Base-by-base conservation (phyloP, 805 yeast genomes). In the Naumovozyma baii region DNA sequence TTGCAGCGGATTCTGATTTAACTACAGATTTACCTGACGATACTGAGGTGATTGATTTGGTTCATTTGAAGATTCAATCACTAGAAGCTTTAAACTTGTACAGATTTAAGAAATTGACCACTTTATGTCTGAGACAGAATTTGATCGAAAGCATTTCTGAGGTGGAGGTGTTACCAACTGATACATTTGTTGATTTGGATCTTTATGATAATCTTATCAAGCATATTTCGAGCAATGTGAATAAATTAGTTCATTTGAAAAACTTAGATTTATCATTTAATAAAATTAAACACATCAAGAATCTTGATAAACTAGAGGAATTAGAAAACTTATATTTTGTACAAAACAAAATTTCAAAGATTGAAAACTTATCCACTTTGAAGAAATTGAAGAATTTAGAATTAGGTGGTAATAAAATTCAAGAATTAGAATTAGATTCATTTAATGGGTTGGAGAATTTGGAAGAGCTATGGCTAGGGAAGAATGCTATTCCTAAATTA, bases 381-480 rank as follows among this genome's bases (percentile, higher is more conserved):
- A 61, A 57, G 1, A 67, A 74, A 15, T 61, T 92, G 46, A 72
- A 63, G 38, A 83, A 81, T 48, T 64, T 92, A 39, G 98, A 92
- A 61, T 68, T 92, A 31, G 98, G 97, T 10, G 98, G 96, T 18
- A 92, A 92, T 61, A 59, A 52, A 31, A 76, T 83, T 34, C 55
- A 66, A 22, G 81, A 77, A 46, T 48, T 61, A 9, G 54, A 40
- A 14, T 43, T 43, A 3, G 51, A 50, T 20, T 74, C 76, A 31
- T 56, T 88, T 49, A 69, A 70, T 16, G 60, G 63, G 0, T 65
- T 90, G 42, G 64, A 62, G 0, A 73, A 70, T 37, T 63, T 92
- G 33, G 74, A 76, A 47, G 83, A 88, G 55, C 66, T 92, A 34
- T 92, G 97, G 98, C 67, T 92, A 32, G 98, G 97, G 34, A 86